A percentile compares a stretch with the other conserved stretches of the same genome.
Evolutionary conservation across 163 green algal species (phyloP).

Genomic region (Volvox carteri): DNA sequence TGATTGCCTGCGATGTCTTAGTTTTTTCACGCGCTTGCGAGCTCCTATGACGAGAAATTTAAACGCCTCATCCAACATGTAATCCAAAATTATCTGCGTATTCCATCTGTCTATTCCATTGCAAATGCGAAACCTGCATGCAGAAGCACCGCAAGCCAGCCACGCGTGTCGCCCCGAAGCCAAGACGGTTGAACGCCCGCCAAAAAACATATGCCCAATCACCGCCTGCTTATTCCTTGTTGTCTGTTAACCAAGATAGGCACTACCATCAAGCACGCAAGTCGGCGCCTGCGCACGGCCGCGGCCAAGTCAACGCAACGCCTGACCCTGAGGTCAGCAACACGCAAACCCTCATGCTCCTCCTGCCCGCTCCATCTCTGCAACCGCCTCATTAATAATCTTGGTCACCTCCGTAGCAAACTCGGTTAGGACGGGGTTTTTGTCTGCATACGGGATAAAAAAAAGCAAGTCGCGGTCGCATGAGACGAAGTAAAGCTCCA

Average conservation of each 20-base stretch:
- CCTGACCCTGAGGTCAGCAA: not conserved
- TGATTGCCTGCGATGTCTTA: too few species aligned
- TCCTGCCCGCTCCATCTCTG: slow-evolving; percentile 46
- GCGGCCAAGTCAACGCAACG: too few species aligned
- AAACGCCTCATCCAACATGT: too few species aligned
- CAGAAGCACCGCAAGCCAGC: too few species aligned
- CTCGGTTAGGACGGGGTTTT: slow-evolving; percentile 73
- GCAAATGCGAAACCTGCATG: too few species aligned
- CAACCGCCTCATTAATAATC: slow-evolving; percentile 70
- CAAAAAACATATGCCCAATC: not conserved
- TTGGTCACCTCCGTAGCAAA: slow-evolving; percentile 73
- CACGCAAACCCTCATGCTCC: not conserved
- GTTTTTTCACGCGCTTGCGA: too few species aligned
- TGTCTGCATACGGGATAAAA: too few species aligned
- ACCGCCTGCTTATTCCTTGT: not conserved
- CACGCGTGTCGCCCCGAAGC: not conserved
- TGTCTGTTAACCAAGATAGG: not conserved
- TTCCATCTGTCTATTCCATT: too few species aligned
- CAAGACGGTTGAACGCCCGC: not conserved
- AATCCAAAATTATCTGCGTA: too few species aligned
- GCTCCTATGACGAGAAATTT: too few species aligned
- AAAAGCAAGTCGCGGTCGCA: too few species aligned
- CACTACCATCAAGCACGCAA: not conserved
- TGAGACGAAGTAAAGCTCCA: too few species aligned
- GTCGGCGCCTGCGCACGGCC: not conserved